Evolutionary conservation across 2,329 filamentous ascomycete genomes (phyloP), one percentile per base, ranked within the genome.

Genomic region (Laburnicola sp.): DNA sequence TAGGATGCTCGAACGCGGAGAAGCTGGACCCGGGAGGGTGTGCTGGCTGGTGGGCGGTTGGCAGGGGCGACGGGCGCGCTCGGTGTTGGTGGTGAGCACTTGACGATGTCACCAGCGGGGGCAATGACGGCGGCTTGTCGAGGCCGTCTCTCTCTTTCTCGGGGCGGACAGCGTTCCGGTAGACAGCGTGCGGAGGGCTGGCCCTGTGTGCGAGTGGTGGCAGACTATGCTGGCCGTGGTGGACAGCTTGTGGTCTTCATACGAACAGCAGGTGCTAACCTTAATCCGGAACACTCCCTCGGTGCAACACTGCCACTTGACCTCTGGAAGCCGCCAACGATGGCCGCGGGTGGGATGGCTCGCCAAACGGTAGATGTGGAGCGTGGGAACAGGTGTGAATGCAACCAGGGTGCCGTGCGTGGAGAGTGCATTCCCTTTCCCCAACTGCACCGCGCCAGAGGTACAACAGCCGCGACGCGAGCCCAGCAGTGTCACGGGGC

Each of bases 101-200:
- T 41, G 50, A 38, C 56, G 57, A 68, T 58, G 64, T 65, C 60
- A 60, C 62, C 47, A 44, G 60, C 58, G 53, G 58, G 3, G 49
- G 45, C 31, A 46, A 31, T 43, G 47, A 38, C 45, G 48, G 49
- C 47, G 47, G 27, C 34, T 27, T 26, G 27, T 44, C 43, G 23
- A 23, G 35, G 31, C 4, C 38, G 35, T 25, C 35, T 42, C n/a
- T n/a, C n/a, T 23, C n/a, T n/a, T 23, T 30, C 25, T 11, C 25
- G 23, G 43, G 38, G 34, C 26, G 32, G 23, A 36, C 30, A 26
- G n/a, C 3, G 26, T 7, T 2, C 26, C 8, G 6, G 42, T 9
- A 23, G 16, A 2, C 8, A 34, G 7, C n/a, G n/a, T n/a, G n/a
- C n/a, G n/a, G n/a, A n/a, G n/a, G n/a, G n/a, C n/a, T n/a, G n/a